A percentile compares a stretch with the other conserved stretches of the same genome.
Conservation (phyloP, 1,284 basidiomycete species). For the Trametes versicolor region DNA sequence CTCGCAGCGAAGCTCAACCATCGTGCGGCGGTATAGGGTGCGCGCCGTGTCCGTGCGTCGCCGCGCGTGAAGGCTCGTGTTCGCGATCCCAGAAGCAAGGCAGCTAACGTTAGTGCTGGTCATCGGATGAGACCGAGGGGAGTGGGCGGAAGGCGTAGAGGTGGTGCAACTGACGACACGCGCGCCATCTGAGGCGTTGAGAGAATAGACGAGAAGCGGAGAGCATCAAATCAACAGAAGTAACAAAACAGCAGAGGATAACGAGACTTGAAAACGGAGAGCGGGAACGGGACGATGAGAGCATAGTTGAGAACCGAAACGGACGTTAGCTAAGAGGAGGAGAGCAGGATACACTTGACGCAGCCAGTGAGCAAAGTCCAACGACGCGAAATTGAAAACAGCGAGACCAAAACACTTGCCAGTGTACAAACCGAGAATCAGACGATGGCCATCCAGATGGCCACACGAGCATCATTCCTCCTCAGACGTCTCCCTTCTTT, state of each 20-base stretch:
- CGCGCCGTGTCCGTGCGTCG: neutral
- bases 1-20: neutral
- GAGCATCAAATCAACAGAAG: neutral
- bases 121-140: too few species aligned
- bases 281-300: neutral
- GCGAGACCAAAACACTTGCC: neutral
- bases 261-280: too few species aligned
- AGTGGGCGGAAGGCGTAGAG: too few species aligned
- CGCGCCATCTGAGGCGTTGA: neutral
- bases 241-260: neutral
- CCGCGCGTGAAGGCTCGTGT: neutral
- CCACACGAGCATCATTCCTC: too few species aligned
- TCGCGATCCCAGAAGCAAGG: neutral
- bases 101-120: too few species aligned
- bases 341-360: neutral
- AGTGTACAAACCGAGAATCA: neutral
- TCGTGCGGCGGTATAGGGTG: neutral
- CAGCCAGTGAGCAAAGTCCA: neutral
- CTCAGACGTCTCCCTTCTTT: too few species aligned
- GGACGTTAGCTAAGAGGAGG: neutral
- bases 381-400: neutral
- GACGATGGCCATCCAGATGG: neutral
- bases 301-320: neutral
- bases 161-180: neutral
- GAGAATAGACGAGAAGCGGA: neutral